A percentile compares a stretch with the other conserved stretches of the same genome.
phyloP scores from a whole-genome alignment of 2,329 filamentous ascomycete genomes.

The Fusarium euwallaceae region DNA sequence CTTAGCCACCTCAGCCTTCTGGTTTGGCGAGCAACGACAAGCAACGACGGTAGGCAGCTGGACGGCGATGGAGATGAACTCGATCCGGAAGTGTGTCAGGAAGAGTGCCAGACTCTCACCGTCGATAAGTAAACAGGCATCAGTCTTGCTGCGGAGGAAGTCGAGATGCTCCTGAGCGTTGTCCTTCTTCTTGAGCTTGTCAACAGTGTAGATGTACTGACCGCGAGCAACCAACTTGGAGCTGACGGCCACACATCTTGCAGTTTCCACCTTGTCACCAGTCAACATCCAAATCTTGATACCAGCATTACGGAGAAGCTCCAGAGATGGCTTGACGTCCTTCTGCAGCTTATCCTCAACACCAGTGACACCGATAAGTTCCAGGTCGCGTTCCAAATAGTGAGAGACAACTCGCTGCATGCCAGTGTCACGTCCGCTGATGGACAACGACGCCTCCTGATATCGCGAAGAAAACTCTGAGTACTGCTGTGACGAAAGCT shows the following conservation, averaged over 20 bases:
- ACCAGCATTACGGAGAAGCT: conserved; percentile 94
- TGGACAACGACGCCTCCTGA: conserved; percentile 82
- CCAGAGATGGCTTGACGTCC: conserved; percentile 94
- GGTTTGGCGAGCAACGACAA: conserved; percentile 95
- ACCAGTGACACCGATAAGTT: conserved; percentile 95
- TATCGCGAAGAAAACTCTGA: conserved; percentile 81
- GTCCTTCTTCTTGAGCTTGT: conserved; percentile 86
- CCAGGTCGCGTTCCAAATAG: conserved; percentile 87
- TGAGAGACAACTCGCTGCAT: conserved; percentile 85
- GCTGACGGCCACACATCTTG: conserved; percentile 93
- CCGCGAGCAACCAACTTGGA: conserved; percentile 93
- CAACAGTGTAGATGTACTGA: conserved; percentile 95
- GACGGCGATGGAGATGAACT: conserved; percentile 92
- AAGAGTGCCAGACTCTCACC: conserved; percentile 90
- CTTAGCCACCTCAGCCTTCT: conserved; percentile 93
- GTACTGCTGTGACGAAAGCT: conserved; percentile 83
- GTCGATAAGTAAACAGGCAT: conserved; percentile 91
- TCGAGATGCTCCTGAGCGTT: conserved; percentile 89
- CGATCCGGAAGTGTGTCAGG: conserved; percentile 82
- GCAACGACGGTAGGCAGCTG: conserved; percentile 92
- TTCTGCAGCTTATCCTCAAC: conserved; percentile 97
- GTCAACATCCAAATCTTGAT: conserved; percentile 99
- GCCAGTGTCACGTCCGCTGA: conserved; percentile 82
- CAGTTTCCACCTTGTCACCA: conserved; percentile 98
- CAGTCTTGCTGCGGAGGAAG: conserved; percentile 88